These are phyloP conservation scores for Leucocoprinus leucothites DNA, from an alignment of 768 basidiomycete genomes.

Conservation along the genomic window DNA sequence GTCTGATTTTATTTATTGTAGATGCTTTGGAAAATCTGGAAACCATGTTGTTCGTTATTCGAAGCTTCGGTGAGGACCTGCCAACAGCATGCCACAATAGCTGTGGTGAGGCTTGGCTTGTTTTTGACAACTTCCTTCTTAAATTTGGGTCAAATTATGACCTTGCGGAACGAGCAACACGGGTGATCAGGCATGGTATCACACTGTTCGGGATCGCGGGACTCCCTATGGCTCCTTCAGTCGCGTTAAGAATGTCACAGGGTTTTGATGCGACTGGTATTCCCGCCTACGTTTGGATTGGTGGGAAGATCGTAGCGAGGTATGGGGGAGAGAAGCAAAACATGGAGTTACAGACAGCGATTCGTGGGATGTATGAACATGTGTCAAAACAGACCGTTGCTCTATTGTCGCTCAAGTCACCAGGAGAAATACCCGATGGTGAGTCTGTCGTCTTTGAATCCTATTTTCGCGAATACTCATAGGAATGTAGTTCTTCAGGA, in stretches of 20 bases:
- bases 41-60: constrained; percentile 83
- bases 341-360: constrained; percentile 44
- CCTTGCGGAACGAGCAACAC: constrained; percentile 79
- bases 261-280: constrained; percentile 80
- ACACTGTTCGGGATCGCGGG: constrained; percentile 72
- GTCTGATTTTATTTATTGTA: constrained; percentile 23
- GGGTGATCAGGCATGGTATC: constrained; percentile 81
- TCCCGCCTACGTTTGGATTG: constrained; percentile 92
- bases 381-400: constrained; percentile 69
- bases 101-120: constrained; percentile 74
- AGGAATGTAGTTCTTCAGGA: constrained; percentile 80
- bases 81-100: constrained; percentile 78
- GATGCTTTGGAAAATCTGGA: constrained; percentile 92
- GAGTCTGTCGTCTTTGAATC: constrained; percentile 23
- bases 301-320: constrained; percentile 76
- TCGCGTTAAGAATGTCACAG: constrained; percentile 71
- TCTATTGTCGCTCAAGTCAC: constrained; percentile 63
- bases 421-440: constrained; percentile 88
- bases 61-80: constrained; percentile 78
- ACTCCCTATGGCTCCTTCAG: constrained; percentile 63
- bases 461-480: background rate
- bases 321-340: constrained; percentile 66
- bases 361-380: constrained; percentile 68
- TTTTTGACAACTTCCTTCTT: constrained; percentile 77
- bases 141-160: constrained; percentile 76